phyloP scores from a whole-genome alignment of 2,329 filamentous ascomycete species.

The Cryoendolithus antarcticus region DNA sequence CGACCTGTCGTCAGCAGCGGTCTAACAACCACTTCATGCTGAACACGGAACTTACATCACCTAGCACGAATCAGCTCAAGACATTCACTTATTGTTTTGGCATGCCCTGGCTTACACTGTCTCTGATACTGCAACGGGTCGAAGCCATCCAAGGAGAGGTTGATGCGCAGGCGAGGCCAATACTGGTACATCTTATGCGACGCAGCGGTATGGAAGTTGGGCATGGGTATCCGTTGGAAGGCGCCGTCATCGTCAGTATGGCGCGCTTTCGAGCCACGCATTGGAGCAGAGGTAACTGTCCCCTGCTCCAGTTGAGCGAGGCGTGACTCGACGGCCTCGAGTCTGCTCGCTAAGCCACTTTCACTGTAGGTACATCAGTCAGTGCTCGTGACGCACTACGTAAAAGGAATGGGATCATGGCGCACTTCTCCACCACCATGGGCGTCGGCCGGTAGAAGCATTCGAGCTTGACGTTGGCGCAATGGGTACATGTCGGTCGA shows the following conservation, averaged over 20 bases:
- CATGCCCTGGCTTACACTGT: slow-evolving; percentile 4
- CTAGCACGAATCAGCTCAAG: too few relatives aligned
- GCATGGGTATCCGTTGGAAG: slow-evolving; percentile 5
- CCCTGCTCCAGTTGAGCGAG: slow-evolving; percentile 3
- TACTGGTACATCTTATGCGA: slow-evolving; percentile 5
- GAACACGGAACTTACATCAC: too few relatives aligned
- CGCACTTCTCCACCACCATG: slow-evolving; percentile 3
- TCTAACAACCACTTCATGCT: too few relatives aligned
- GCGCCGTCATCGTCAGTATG: slow-evolving; percentile 3
- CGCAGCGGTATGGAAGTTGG: slow-evolving; percentile 3
- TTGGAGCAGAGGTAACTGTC: background rate
- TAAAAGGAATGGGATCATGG: background rate
- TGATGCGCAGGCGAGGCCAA: slow-evolving; percentile 5
- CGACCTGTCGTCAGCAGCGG: too few relatives aligned
- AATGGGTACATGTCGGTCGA: slow-evolving; percentile 5
- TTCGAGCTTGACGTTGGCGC: slow-evolving; percentile 5
- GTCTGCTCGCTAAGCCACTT: slow-evolving; percentile 1
- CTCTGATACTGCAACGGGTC: slow-evolving; percentile 6
- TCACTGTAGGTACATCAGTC: slow-evolving; percentile 1
- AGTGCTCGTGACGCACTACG: background rate
- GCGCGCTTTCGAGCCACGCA: background rate
- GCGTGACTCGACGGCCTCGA: slow-evolving; percentile 2
- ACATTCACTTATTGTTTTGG: background rate
- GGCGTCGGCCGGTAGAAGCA: slow-evolving; percentile 4
- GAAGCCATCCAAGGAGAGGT: slow-evolving; percentile 4